A percentile compares a stretch with the other conserved stretches of the same genome.
These are phyloP conservation scores for Crithidia mellificae DNA, from an alignment of 208 protist genomes.

Conservation along the genomic window DNA sequence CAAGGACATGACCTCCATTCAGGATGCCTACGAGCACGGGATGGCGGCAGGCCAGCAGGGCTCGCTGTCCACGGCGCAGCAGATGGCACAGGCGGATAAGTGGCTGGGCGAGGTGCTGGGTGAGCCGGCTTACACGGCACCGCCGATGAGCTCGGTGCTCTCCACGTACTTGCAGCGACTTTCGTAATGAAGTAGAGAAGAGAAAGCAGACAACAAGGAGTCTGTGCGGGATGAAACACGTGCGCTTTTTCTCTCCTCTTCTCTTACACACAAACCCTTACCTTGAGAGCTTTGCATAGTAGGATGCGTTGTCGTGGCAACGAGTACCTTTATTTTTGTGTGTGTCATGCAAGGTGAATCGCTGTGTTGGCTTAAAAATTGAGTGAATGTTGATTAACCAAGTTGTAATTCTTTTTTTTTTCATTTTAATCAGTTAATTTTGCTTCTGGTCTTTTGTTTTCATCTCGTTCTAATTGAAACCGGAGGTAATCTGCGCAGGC, in stretches of 20 bases:
- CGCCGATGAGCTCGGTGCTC: constrained; percentile 74
- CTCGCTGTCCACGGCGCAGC: constrained; percentile 25
- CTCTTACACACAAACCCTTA: too few species aligned
- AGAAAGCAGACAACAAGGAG: not conserved
- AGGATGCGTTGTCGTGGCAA: too few species aligned
- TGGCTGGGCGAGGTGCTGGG: constrained; percentile 72
- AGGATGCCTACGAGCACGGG: constrained; percentile 15
- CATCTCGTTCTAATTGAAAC: too few species aligned
- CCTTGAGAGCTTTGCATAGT: too few species aligned
- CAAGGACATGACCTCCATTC: constrained; percentile 33
- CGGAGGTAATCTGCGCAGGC: too few species aligned
- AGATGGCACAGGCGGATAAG: constrained; percentile 33
- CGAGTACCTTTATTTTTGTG: not conserved
- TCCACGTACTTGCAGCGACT: constrained; percentile 63
- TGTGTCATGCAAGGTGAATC: not conserved
- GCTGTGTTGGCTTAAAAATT: too few species aligned
- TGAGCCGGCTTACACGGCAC: constrained; percentile 74
- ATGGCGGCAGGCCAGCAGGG: constrained; percentile 15
- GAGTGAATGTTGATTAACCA: too few species aligned
- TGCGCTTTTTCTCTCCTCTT: too few species aligned
- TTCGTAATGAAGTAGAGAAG: not conserved
- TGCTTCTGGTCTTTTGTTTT: too few species aligned
- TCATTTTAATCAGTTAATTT: too few species aligned
- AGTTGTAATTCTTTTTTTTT: too few species aligned
- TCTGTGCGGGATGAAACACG: too few species aligned